Evolutionary conservation across 1,284 basidiomycete genomes (phyloP), one percentile per base, ranked within the genome.

Genomic region (Ustilago sp.): DNA sequence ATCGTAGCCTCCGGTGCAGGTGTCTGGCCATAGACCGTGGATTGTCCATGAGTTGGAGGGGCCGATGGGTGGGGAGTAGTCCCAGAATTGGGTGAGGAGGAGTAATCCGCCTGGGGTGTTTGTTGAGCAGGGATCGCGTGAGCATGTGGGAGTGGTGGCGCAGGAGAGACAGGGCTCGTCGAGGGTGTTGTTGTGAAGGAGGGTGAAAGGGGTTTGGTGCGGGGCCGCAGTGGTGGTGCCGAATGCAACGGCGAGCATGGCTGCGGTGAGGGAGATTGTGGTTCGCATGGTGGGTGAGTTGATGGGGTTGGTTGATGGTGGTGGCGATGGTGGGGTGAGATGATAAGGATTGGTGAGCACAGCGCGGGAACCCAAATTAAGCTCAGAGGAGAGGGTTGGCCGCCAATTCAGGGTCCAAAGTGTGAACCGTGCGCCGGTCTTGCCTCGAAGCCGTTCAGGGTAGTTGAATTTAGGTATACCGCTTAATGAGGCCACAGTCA

Each of bases 21-120:
- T 67, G 59, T 80, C 79, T 1, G 79, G 77, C 79, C 79, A 79
- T 8, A 68, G 51, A 13, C 79, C 79, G 47, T 80, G 79, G 47
- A 80, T 79, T 1, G 79, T 80, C 77, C 77, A 80, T 2, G 57
- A 56, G 47, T 79, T 70, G 1, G 39, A 36, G 2, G 77, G 79
- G 0, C 79, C 79, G n/a, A 78, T 79, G 34, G 77, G 64, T 0
- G 79, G 79, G 2, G 58, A 56, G 8, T 58, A 77, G 59, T 80
- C 79, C 79, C 79, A 80, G 68, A 80, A 80, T 28, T 72, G 66
- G 3, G 77, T 79, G 2, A 79, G 55, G 0, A 80, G 70, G 1
- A 80, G 36, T n/a, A 80, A 60, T 17, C 79, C 79, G 12, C 79
- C 79, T 3, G 79, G 79, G 13, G 69, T 69, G 39, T 80, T 80